phyloP scores from a whole-genome alignment of 1,284 basidiomycete genomes.

The Ceratobasidium sp. region DNA sequence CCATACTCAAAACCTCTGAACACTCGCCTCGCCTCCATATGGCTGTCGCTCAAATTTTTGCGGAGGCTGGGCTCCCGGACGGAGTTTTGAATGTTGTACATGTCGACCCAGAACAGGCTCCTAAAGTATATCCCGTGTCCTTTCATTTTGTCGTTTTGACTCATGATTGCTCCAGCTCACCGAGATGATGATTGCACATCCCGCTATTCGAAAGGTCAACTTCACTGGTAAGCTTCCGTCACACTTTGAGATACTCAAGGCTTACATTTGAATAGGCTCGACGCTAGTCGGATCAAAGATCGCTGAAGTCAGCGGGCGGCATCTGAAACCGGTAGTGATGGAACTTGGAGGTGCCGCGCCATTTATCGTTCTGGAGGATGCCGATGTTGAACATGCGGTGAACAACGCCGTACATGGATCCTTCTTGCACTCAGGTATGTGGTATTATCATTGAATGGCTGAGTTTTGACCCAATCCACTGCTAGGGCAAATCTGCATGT shows the following conservation, averaged over 20 bases:
- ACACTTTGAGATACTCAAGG: too few species aligned
- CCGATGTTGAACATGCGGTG: conserved; percentile 61
- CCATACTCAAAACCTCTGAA: conserved; percentile 55
- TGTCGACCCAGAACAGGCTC: conserved; percentile 58
- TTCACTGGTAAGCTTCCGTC: conserved; percentile 16
- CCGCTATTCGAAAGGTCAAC: conserved; percentile 53
- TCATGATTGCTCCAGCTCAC: conserved; percentile 46
- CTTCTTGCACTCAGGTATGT: conserved; percentile 46
- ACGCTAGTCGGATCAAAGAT: conserved; percentile 58
- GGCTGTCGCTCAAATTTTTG: conserved; percentile 45
- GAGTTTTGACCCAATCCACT: conserved; percentile 53
- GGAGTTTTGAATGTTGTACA: conserved; percentile 62
- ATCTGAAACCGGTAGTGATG: conserved; percentile 59
- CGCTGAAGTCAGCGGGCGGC: conserved; percentile 57
- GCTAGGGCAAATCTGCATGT: conserved; percentile 64
- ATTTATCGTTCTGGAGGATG: conserved; percentile 60
- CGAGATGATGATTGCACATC: conserved; percentile 59
- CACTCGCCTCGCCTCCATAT: conserved; percentile 44
- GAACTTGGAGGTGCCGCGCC: conserved; percentile 64
- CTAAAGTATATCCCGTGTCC: conserved; percentile 49
- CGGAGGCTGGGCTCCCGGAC: conserved; percentile 60
- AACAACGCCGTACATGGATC: conserved; percentile 42
- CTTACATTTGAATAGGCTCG: conserved; percentile 57
- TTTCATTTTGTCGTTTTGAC: too few species aligned
- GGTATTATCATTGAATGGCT: not conserved